Evolutionary conservation across 495 filamentous ascomycete genomes (phyloP), one percentile per base, ranked within the genome.

Genomic region (Daldinia caldariorum): DNA sequence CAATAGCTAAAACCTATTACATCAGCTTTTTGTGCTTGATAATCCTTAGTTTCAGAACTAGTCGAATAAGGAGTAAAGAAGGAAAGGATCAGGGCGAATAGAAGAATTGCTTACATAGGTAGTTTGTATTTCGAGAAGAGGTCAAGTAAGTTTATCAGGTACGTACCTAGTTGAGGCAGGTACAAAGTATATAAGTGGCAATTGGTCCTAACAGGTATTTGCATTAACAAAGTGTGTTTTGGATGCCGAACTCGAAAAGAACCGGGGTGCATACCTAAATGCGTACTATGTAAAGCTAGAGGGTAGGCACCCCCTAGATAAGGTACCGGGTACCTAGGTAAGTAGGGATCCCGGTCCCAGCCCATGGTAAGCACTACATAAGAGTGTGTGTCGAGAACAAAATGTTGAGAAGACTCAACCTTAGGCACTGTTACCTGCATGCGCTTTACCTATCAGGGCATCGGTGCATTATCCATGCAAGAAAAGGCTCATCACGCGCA

Each of bases 391-490:
- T 26, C 26, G 26, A 26, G 22, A 6, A 35, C 53, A 57, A 57
- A 32, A 34, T 10, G 53, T 20, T 32, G 32, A 43, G 57, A 63
- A 3, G 38, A 16, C 14, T 57, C 38, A 43, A 54, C 35, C 31
- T 71, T n/a, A n/a, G n/a, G n/a, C n/a, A 60, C 53, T 26, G 26
- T 3, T 26, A 26, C 26, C 26, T 26, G 3, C 26, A 71, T 59
- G 29, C 43, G 35, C 49, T 14, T 65, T 68, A 13, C 69, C 69
- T 61, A 50, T 67, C 63, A 35, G 3, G 38, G 69, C 50, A 34
- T 65, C 4, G 35, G 56, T 64, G 56, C 64, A 49, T 60, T 65
- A 67, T 49, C 32, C 55, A 67, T 65, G 69, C 69, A 72, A 26
- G 61, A 67, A 45, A 45, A 57, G 29, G 32, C 2, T 55, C 64